Conservation (phyloP, 2,329 filamentous ascomycete species). For the Fusarium burgessii region DNA sequence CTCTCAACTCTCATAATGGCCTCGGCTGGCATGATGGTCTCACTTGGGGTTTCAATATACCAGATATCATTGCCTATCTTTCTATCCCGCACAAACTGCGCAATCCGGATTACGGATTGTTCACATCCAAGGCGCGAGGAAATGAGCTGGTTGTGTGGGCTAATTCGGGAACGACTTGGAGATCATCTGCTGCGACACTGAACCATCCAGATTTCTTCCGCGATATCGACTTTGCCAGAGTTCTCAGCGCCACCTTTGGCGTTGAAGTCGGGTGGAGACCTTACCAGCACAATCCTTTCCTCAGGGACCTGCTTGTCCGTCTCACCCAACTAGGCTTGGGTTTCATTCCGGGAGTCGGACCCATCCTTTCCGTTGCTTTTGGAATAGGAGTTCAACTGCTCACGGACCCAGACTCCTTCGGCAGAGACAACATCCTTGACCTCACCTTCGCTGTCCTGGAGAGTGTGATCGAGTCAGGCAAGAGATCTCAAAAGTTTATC, state of each 20-base stretch:
- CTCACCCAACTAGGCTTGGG: neutral
- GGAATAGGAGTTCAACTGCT: constrained; percentile 12
- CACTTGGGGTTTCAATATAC: constrained; percentile 8
- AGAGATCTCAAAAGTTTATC: neutral
- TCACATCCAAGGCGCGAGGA: neutral
- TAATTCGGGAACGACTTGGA: neutral
- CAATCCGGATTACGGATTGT: neutral
- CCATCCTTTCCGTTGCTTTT: constrained; percentile 2
- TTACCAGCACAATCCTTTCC: neutral
- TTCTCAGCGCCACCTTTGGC: constrained; percentile 15
- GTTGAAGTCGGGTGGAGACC: constrained; percentile 19
- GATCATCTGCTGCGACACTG: accelerated
- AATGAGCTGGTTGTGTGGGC: neutral
- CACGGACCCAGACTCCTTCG: neutral
- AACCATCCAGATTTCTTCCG: neutral
- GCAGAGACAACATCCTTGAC: neutral
- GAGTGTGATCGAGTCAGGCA: neutral
- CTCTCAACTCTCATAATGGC: neutral
- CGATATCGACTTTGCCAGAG: constrained; percentile 9
- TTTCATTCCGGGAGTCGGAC: neutral
- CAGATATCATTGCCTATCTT: constrained; percentile 13
- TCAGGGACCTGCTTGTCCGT: neutral
- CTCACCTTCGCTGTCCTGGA: neutral
- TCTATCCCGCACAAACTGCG: constrained; percentile 8
- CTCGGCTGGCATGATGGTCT: neutral